Conservation (phyloP, 371 early-diverging fungal genomes). For the Lichtheimia hyalospora region DNA sequence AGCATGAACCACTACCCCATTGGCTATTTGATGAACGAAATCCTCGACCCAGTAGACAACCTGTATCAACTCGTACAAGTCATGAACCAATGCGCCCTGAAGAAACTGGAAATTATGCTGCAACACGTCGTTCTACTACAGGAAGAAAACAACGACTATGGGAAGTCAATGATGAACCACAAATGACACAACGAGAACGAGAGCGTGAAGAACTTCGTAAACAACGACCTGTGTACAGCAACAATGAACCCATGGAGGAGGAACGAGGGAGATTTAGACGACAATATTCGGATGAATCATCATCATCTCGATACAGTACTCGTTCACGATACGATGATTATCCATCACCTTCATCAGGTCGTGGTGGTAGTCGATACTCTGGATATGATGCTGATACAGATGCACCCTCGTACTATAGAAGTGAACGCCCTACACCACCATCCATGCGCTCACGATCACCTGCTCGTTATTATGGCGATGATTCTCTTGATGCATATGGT, state of each 20-base stretch:
- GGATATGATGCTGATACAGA: slow-evolving; percentile 7
- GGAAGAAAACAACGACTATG: slow-evolving; percentile 31
- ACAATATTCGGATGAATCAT: slow-evolving; percentile 1
- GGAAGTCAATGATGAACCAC: slow-evolving; percentile 26
- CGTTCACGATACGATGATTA: neutral
- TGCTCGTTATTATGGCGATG: neutral
- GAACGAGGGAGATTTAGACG: neutral
- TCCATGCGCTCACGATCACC: slow-evolving; percentile 5
- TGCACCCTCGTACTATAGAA: neutral
- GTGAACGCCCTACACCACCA: slow-evolving; percentile 1
- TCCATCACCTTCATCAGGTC: neutral
- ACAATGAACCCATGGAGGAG: neutral
- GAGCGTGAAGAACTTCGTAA: slow-evolving; percentile 38
- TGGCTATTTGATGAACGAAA: slow-evolving; percentile 23
- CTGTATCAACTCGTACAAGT: no score
- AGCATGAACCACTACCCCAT: slow-evolving; percentile 26
- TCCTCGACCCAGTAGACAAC: neutral
- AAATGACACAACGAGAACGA: slow-evolving; percentile 34
- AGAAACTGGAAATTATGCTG: no score
- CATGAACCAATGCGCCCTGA: no score
- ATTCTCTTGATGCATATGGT: neutral
- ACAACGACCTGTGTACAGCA: slow-evolving; percentile 6
- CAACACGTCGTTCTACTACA: neutral
- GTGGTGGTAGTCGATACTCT: neutral
- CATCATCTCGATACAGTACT: neutral